Percentiles rank a stretch among this genome's conserved stretches.
Evolutionary conservation across 768 basidiomycete genomes (phyloP).

Genomic region (Kwoniella newhampshirensis): DNA sequence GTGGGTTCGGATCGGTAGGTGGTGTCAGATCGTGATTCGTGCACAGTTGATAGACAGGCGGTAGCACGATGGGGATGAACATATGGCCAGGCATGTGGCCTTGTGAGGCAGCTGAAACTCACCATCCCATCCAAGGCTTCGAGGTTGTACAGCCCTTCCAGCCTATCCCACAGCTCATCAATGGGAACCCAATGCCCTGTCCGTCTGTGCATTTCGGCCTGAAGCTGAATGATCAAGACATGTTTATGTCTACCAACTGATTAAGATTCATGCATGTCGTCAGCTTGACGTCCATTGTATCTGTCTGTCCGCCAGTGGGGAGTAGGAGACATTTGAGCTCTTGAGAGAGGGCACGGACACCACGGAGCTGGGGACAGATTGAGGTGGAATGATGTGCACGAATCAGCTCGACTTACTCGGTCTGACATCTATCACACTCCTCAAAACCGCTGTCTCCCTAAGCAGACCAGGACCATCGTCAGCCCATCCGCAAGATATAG

Average conservation of each 20-base stretch:
- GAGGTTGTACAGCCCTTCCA: constrained; percentile 40
- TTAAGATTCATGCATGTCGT: neutral
- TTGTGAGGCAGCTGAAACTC: constrained; percentile 5
- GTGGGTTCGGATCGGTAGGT: too few relatives aligned
- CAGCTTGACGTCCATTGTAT: neutral
- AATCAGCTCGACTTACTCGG: constrained; percentile 13
- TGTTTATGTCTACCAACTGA: constrained; percentile 45
- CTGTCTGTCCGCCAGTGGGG: too few relatives aligned
- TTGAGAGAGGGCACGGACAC: neutral
- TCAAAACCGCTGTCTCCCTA: constrained; percentile 18
- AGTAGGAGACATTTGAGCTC: too few relatives aligned
- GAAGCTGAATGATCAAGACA: constrained; percentile 41
- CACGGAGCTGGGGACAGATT: neutral
- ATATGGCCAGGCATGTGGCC: neutral
- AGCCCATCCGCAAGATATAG: neutral
- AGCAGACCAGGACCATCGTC: neutral
- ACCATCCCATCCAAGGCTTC: constrained; percentile 44
- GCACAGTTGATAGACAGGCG: neutral
- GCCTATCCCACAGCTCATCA: constrained; percentile 36
- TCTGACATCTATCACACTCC: constrained; percentile 19
- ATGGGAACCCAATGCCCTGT: constrained; percentile 33
- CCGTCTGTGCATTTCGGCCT: constrained; percentile 29
- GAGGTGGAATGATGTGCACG: too few relatives aligned
- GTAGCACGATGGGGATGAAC: neutral
- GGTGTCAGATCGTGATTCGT: too few relatives aligned